These are phyloP conservation scores for Meira nashicola DNA, from an alignment of 1,284 basidiomycete species.

Conservation along the genomic window DNA sequence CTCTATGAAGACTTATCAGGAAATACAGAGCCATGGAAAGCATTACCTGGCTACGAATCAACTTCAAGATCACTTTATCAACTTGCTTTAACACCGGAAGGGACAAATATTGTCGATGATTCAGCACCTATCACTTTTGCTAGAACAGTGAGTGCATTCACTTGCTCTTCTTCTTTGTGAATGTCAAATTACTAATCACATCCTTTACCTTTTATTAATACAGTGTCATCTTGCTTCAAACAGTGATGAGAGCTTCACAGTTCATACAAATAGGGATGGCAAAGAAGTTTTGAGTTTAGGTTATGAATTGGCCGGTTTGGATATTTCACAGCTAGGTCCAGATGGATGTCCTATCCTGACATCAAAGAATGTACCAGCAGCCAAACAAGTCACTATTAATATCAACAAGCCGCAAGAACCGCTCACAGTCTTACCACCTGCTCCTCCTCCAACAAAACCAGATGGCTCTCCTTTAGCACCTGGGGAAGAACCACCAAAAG, in stretches of 20 bases:
- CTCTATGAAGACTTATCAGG: constrained; percentile 1
- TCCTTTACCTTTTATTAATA: background rate
- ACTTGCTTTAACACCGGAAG: constrained; percentile 3
- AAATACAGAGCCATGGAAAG: background rate
- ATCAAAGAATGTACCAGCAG: background rate
- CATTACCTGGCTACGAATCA: background rate
- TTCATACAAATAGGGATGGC: background rate
- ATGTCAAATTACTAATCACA: background rate
- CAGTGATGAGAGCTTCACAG: constrained; percentile 4
- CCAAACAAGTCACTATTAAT: background rate
- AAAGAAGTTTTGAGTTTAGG: background rate
- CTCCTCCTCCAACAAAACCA: constrained; percentile 3
- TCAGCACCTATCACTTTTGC: constrained; percentile 8
- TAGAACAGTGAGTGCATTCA: background rate
- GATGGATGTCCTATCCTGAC: background rate
- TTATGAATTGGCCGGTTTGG: constrained; percentile 4
- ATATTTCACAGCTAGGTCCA: background rate
- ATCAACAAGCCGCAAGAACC: background rate
- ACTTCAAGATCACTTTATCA: background rate
- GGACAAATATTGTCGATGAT: background rate
- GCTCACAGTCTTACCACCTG: background rate
- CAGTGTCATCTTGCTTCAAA: constrained; percentile 2
- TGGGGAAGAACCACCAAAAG: constrained; percentile 12
- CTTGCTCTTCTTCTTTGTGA: background rate
- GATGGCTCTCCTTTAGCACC: constrained; percentile 6